These are phyloP conservation scores for Marchantia polymorpha DNA, from an alignment of 225 moss, liverwort and hornwort genomes.

Conservation along the genomic window DNA sequence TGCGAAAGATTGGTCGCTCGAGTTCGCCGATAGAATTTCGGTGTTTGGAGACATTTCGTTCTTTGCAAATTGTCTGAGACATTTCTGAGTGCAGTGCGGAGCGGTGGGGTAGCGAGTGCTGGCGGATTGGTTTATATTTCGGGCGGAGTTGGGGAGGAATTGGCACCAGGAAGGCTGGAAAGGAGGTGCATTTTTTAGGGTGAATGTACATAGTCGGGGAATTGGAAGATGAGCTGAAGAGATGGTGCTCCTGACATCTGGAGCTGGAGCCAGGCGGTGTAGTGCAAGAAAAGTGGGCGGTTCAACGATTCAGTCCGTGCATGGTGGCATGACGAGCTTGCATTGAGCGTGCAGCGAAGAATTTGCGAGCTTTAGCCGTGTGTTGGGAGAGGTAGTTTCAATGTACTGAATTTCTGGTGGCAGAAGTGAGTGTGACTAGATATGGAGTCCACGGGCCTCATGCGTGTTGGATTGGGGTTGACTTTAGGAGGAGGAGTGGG, in stretches of 20 bases:
- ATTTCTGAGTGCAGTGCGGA: neutral
- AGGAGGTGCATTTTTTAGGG: neutral
- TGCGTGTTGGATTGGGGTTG: slow-evolving; percentile 10
- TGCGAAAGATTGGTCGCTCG: too few relatives aligned
- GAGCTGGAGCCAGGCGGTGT: neutral
- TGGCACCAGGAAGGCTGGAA: neutral
- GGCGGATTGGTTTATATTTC: too few relatives aligned
- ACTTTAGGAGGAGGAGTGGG: neutral
- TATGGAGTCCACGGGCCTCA: slow-evolving; percentile 14
- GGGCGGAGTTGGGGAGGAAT: neutral
- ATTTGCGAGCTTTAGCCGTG: too few relatives aligned
- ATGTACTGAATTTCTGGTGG: slow-evolving; percentile 7
- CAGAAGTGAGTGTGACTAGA: neutral
- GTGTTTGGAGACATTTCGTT: too few relatives aligned
- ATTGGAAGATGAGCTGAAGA: neutral
- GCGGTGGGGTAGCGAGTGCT: neutral
- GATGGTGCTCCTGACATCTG: neutral
- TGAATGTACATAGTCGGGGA: neutral
- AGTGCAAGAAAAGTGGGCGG: neutral
- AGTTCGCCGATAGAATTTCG: too few relatives aligned
- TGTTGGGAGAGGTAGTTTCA: neutral
- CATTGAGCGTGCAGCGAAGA: neutral
- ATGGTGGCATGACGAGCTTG: too few relatives aligned
- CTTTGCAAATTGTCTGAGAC: too few relatives aligned
- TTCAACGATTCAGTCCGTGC: neutral